phyloP scores from a whole-genome alignment of 768 basidiomycete species.

The Lentinula aciculospora region DNA sequence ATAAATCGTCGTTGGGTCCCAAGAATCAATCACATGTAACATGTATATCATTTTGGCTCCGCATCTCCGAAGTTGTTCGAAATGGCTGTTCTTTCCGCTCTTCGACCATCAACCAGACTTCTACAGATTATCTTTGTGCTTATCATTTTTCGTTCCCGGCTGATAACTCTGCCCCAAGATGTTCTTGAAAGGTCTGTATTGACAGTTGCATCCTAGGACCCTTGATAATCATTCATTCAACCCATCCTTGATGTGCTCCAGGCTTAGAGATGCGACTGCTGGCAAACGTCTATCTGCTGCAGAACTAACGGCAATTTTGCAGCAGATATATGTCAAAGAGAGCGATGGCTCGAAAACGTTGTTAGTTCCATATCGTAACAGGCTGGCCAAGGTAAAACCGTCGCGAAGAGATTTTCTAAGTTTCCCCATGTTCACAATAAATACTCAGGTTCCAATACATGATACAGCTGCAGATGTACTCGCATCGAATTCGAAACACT shows the following conservation, averaged over 20 bases:
- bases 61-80: neutral
- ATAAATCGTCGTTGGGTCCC: too few relatives aligned
- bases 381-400: constrained; percentile 41
- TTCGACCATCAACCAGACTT: constrained; percentile 17
- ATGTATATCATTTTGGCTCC: neutral
- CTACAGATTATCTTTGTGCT: constrained; percentile 38
- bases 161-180: constrained; percentile 28
- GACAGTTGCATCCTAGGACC: neutral
- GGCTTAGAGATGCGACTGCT: constrained; percentile 21
- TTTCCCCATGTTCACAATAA: neutral
- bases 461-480: constrained; percentile 23
- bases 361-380: constrained; percentile 61
- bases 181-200: constrained; percentile 15
- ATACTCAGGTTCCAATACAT: constrained; percentile 29
- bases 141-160: constrained; percentile 45
- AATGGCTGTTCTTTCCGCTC: constrained; percentile 2
- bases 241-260: neutral
- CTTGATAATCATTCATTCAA: neutral
- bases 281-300: constrained; percentile 26
- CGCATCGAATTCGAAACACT: constrained; percentile 46
- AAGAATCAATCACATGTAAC: constrained; percentile 3
- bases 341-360: constrained; percentile 55
- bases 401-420: too few relatives aligned
- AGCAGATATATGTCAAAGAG: constrained; percentile 59
- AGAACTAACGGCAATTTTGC: constrained; percentile 43